Evolutionary conservation across 2,329 filamentous ascomycete genomes (phyloP), one percentile per base, ranked within the genome.

Genomic region (Fusarium xyrophilum): DNA sequence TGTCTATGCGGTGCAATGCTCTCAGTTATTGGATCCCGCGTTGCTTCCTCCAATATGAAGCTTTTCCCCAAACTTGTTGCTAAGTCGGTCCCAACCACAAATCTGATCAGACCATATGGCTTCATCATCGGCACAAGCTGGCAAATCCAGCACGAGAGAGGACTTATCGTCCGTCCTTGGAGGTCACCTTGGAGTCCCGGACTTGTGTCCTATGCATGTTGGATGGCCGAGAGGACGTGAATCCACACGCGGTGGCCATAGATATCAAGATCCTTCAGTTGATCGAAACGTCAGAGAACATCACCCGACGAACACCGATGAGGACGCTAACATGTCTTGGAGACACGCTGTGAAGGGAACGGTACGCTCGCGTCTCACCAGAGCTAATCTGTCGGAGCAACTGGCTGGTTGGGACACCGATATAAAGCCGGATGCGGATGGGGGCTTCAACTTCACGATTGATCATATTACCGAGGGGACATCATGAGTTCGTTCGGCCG

Each of bases 251-350:
- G 1, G 21, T 33, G 5, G 23, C 27, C 8, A 44, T 53, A 8
- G 21, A 53, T 1, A 17, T n/a, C 3, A 53, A 53, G 13, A 44
- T 53, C 6, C 8, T 46, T 2, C 21, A 44, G 28, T 13, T 46
- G 38, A 46, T 53, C 10, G 8, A 53, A 46, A 32, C 21, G 51
- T 46, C 2, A 1, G 36, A 15, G 12, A 15, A 4, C 1, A 8
- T 2, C 3, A 4, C 7, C 10, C 1, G 5, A 36, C 7, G 5
- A n/a, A n/a, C 3, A 6, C 3, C 1, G 4, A 35, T 14, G 4
- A 6, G 12, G n/a, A 7, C 19, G 7, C 36, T 53, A 1, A 53
- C 36, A 10, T 15, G 25, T 19, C 7, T 19, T 1, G 8, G 13
- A 53, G 51, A 19, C 36, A 46, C 3, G 38, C 51, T 33, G 28